Evolutionary conservation across 345 rosid species (phyloP).

Genomic region (Conringia planisiliqua): DNA sequence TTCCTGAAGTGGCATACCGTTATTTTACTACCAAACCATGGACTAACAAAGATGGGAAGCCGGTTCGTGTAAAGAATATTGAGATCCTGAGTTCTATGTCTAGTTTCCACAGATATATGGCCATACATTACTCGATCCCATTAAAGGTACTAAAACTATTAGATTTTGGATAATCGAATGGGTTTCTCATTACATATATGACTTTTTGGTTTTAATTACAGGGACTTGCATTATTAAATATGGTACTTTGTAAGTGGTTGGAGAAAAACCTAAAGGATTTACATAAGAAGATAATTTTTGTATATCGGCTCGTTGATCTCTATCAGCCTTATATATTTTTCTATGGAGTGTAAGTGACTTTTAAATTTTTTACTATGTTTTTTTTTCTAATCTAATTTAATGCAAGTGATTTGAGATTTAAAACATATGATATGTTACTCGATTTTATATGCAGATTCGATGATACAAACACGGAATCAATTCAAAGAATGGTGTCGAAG

Average conservation of each 20-base stretch:
- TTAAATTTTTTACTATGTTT: neutral
- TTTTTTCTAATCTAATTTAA: neutral
- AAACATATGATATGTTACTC: neutral
- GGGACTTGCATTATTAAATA: conserved; percentile 30
- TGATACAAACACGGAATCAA: conserved; percentile 13
- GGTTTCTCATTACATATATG: neutral
- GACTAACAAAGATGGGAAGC: conserved; percentile 76
- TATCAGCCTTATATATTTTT: conserved; percentile 33
- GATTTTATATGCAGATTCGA: conserved; percentile 25
- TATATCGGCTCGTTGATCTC: conserved; percentile 24
- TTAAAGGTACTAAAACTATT: conserved; percentile 48
- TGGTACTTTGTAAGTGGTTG: conserved; percentile 22
- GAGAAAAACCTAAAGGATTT: neutral
- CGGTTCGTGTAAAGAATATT: conserved; percentile 47
- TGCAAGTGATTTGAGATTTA: neutral
- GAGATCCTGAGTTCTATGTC: conserved; percentile 51
- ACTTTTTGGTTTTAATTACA: neutral
- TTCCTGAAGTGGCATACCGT: conserved; percentile 40
- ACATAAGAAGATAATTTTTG: neutral
- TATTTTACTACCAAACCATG: conserved; percentile 74
- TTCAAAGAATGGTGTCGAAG: neutral
- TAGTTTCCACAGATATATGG: conserved; percentile 74
- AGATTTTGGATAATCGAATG: neutral
- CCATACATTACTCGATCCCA: conserved; percentile 52
- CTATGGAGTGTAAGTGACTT: conserved; percentile 25